Evolutionary conservation across 2,329 filamentous ascomycete genomes (phyloP).

Genomic region (Hymenoscyphus salicellus): DNA sequence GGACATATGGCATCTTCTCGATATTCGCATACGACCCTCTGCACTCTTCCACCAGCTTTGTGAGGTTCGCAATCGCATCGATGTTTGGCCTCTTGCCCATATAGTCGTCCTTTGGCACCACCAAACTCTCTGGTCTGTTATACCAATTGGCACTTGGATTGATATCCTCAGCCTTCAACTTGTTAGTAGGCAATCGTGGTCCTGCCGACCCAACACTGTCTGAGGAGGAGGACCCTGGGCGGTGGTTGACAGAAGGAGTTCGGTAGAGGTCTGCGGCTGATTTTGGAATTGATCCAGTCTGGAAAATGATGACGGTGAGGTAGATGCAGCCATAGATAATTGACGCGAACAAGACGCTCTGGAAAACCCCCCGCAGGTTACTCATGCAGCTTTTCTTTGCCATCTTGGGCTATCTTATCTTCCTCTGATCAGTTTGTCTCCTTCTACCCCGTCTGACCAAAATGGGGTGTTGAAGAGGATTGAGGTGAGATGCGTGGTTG

Average conservation of each 20-base stretch:
- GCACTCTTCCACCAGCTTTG: slow-evolving; percentile 51
- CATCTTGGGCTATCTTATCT: slow-evolving; percentile 23
- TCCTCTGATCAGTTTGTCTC: slow-evolving; percentile 8
- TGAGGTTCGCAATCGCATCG: slow-evolving; percentile 52
- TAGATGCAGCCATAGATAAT: slow-evolving; percentile 32
- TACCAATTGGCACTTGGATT: slow-evolving; percentile 53
- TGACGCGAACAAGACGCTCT: slow-evolving; percentile 32
- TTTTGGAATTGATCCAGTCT: slow-evolving; percentile 30
- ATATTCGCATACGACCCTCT: slow-evolving; percentile 50
- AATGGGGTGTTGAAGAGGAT: background rate
- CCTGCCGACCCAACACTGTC: slow-evolving; percentile 15
- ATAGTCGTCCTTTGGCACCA: slow-evolving; percentile 50
- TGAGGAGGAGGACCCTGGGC: slow-evolving; percentile 20
- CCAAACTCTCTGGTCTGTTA: slow-evolving; percentile 50
- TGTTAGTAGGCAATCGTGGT: slow-evolving; percentile 20
- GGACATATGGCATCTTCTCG: slow-evolving; percentile 54
- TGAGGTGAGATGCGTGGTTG: background rate
- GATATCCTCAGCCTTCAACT: slow-evolving; percentile 41
- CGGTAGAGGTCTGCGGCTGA: slow-evolving; percentile 31
- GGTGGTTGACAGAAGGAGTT: slow-evolving; percentile 15
- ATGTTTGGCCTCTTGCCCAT: slow-evolving; percentile 49
- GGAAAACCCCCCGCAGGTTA: slow-evolving; percentile 30
- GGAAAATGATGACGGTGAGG: slow-evolving; percentile 27
- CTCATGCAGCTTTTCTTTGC: slow-evolving; percentile 30
- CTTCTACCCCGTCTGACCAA: background rate